Base-by-base conservation (phyloP, 2,329 filamentous ascomycete species). In the Exophiala oligosperma region DNA sequence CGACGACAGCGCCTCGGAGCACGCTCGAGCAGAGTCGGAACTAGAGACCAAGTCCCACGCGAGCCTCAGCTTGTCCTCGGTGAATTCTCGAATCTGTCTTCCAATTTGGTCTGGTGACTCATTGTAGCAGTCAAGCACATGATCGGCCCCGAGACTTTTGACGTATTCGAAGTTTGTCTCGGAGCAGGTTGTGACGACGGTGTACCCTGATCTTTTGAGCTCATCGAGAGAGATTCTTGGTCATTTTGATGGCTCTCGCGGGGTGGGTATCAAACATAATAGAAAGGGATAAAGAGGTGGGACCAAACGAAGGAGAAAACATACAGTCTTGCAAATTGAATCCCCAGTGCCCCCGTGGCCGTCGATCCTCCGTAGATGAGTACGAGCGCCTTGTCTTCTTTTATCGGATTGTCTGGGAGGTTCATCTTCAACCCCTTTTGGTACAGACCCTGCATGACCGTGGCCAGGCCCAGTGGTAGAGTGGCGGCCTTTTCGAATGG, bases 71-170 rank as follows among this genome's bases (percentile, higher is more conserved):
- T 7, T n/a, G 17, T 52, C 14, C 12, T 24, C 11, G n/a, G 49
- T 52, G 24, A 38, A 52, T 17, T 21, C 35, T 12, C 37, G 37
- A 28, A 28, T 28, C 26, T 7, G 26, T 28, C 4, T 4, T 7
- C 26, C 26, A 28, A 4, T 4, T 4, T 28, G 26, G 4, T 28
- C 26, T 17, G 17, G 17, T 17, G 26, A 7, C 26, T 28, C 26
- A 4, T 72, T 70, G 28, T 58, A 80, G 65, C 81, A 81, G 62
- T 82, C 79, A 49, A 79, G 78, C 1, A 74, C 75, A 1, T 72
- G 61, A 8, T 61, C 68, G 1, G 78, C 78, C 0, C 81, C 80
- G 0, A 82, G 73, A 4, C 63, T 61, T 62, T 74, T 76, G n/a
- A 78, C 66, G 52, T 74, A 74, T 0, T 73, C 74, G 24, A 77